Evolutionary conservation across 1,284 basidiomycete species (phyloP).

Genomic region (Xerocomus cyaneibrunnescens): DNA sequence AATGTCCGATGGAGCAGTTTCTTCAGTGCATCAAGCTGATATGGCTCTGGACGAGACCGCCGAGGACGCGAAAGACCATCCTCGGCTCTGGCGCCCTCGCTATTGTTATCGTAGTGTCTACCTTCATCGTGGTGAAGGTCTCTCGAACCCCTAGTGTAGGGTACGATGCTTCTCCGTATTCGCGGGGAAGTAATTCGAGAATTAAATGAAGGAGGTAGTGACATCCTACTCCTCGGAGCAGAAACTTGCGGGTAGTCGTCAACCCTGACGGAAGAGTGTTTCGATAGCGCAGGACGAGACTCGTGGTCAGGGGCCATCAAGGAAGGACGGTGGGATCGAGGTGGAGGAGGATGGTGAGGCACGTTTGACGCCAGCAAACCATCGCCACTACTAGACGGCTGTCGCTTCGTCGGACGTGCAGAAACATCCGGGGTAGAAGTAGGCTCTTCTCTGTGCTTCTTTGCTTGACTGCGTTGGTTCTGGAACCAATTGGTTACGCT

Average conservation of each 20-base stretch:
- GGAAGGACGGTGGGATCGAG: slow-evolving; percentile 43
- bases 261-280: slow-evolving; percentile 31
- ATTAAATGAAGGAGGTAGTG: slow-evolving; percentile 31
- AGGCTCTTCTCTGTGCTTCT: slow-evolving; percentile 56
- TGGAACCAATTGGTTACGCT: slow-evolving; percentile 83
- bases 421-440: slow-evolving; percentile 30
- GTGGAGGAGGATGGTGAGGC: slow-evolving; percentile 39
- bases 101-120: slow-evolving; percentile 32
- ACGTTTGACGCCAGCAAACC: slow-evolving; percentile 9
- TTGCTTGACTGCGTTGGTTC: slow-evolving; percentile 73
- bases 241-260: slow-evolving; percentile 32
- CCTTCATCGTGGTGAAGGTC: slow-evolving; percentile 33
- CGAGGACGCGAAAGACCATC: slow-evolving; percentile 47
- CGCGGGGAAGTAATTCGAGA: slow-evolving; percentile 37
- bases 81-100: slow-evolving; percentile 25
- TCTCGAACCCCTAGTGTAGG: slow-evolving; percentile 40
- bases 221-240: slow-evolving; percentile 29
- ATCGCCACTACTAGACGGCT: slow-evolving; percentile 15
- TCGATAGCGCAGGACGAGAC: slow-evolving; percentile 16
- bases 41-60: slow-evolving; percentile 72
- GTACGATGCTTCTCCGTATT: slow-evolving; percentile 44
- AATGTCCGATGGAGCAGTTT: slow-evolving; percentile 62
- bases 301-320: slow-evolving; percentile 26
- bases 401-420: slow-evolving; percentile 23
- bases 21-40: slow-evolving; percentile 72